Evolutionary conservation across 768 basidiomycete species (phyloP), one percentile per base, ranked within the genome.

Genomic region (Macrolepiota fuliginosa): DNA sequence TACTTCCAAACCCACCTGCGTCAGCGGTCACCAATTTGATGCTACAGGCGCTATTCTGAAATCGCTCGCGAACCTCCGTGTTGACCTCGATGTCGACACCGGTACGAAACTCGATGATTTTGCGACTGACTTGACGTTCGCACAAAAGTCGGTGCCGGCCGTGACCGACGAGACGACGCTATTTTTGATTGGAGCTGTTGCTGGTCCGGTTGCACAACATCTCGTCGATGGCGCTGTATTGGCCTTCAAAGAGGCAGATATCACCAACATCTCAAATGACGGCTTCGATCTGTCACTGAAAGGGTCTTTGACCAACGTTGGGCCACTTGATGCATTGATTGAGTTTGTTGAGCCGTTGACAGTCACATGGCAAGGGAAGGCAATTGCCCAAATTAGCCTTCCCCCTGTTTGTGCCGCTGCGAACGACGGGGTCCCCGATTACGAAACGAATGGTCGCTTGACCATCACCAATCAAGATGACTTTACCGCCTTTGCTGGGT

Each of bases 121-220:
- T 66, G 69, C 81, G 12, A 86, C 83, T 3, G 79, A 81, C 49
- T 74, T 90, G 35, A 70, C 80, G 12, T 89, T 90, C 72, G 71
- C 74, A 25, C 89, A 90, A 67, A 76, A 71, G 52, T 76, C 76
- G 42, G 85, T 90, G 15, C 77, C 83, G 19, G 83, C 83, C 0
- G 72, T 80, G 47, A 86, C 84, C 1, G 90, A 90, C 69, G 67
- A 79, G 63, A 85, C 85, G 1, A 83, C 80, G 0, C 72, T 91
- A 25, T 89, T 82, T 72, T 77, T 90, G 54, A 86, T 90, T 42
- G 87, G 88, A n/a, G 87, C 83, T 3, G 86, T 90, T 32, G 86
- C 88, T 45, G 85, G 80, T 17, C 87, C 89, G 13, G 74, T 87
- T 29, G 82, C 85, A 2, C 89, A 90, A 70, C 75, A 79, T 65